These are phyloP conservation scores for Gossypium rotundifolium DNA, from an alignment of 345 rosid species.

Conservation along the genomic window DNA sequence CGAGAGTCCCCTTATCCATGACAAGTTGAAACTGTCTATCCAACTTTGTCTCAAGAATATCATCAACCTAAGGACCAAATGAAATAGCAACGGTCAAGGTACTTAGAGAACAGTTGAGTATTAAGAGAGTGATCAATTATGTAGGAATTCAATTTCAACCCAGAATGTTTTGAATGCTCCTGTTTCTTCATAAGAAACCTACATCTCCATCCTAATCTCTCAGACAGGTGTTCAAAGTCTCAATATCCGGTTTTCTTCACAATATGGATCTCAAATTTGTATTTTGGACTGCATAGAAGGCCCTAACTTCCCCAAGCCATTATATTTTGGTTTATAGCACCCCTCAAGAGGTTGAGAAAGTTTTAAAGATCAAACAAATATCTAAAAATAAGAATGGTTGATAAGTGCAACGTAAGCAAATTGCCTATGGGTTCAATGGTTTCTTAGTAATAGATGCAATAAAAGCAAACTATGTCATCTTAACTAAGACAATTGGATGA, in stretches of 20 bases:
- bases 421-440: neutral
- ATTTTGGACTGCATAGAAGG: neutral
- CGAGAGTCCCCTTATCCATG: slow-evolving; percentile 95
- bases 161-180: neutral
- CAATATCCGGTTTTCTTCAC: neutral
- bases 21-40: slow-evolving; percentile 70
- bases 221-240: neutral
- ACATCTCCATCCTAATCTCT: neutral
- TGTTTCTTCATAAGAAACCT: neutral
- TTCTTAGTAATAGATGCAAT: neutral
- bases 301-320: neutral
- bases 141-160: neutral
- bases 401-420: neutral
- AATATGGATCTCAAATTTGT: neutral
- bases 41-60: slow-evolving; percentile 75
- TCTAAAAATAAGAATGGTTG: neutral
- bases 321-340: neutral
- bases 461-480: neutral
- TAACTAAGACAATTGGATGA: neutral
- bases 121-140: neutral
- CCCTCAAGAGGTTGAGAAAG: neutral
- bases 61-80: slow-evolving; percentile 61
- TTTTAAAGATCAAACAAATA: neutral
- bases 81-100: neutral
- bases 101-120: neutral